phyloP scores from a whole-genome alignment of 495 filamentous ascomycete species.

The Ramalina peruviana region DNA sequence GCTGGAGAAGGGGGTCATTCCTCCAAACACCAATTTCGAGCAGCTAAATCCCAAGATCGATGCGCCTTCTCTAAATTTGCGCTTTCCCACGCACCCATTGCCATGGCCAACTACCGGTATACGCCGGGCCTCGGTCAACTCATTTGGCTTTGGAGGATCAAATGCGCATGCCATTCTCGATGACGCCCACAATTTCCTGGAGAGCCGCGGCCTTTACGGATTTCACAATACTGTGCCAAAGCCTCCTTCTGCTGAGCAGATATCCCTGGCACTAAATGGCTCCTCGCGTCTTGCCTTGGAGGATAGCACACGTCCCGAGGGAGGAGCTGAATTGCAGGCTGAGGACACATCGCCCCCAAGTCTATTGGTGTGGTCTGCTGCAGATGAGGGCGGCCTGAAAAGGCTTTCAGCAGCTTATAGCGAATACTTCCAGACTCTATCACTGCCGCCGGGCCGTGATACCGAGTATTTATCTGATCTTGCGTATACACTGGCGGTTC shows the following conservation, averaged over 20 bases:
- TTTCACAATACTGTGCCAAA: too few relatives aligned
- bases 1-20: conserved; percentile 31
- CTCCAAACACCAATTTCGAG: conserved; percentile 35
- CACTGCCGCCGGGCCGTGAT: neutral
- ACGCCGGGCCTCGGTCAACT: conserved; percentile 26
- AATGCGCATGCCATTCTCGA: conserved; percentile 30
- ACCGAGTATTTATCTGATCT: conserved; percentile 14
- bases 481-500: conserved; percentile 24
- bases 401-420: neutral
- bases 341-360: neutral
- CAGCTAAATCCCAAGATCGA: conserved; percentile 24
- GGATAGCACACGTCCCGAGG: neutral
- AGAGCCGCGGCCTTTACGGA: neutral
- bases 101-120: neutral
- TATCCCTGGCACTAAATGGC: neutral
- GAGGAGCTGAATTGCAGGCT: neutral
- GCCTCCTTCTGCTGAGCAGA: too few relatives aligned
- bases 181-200: neutral
- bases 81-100: neutral
- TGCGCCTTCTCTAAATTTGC: neutral
- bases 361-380: neutral
- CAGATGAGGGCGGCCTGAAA: neutral
- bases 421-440: neutral
- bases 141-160: conserved; percentile 35
- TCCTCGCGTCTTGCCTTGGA: neutral